Percentiles rank a stretch among this genome's conserved stretches.
These are phyloP conservation scores for Claviceps quebecensis DNA, from an alignment of 2,329 filamentous ascomycete genomes.

Conservation along the genomic window DNA sequence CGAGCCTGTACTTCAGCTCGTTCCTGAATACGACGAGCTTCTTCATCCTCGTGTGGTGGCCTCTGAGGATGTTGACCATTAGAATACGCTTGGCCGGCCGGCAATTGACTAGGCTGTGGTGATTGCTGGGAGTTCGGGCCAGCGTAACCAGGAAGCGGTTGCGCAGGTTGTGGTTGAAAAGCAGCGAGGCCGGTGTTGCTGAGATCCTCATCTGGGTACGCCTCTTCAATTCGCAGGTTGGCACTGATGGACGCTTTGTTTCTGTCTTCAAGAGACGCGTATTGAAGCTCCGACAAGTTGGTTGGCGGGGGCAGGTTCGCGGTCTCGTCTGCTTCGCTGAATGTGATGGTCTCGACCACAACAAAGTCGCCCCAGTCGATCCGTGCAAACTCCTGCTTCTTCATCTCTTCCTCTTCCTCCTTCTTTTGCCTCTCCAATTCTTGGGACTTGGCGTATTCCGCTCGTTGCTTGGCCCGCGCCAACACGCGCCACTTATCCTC, in stretches of 20 bases:
- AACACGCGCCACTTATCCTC: conserved; percentile 70
- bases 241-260: conserved; percentile 76
- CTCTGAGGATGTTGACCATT: conserved; percentile 17
- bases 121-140: conserved; percentile 25
- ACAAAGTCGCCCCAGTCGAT: conserved; percentile 98
- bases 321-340: conserved; percentile 77
- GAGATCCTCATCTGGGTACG: conserved; percentile 63
- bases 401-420: conserved; percentile 74
- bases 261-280: conserved; percentile 87
- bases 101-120: conserved; percentile 22
- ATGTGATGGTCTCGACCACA: conserved; percentile 87
- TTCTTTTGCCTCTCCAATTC: conserved; percentile 77
- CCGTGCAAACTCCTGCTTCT: conserved; percentile 61
- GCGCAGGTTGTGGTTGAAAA: conserved; percentile 19
- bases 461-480: conserved; percentile 67
- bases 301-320: conserved; percentile 79
- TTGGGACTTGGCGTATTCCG: conserved; percentile 75
- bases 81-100: conserved; percentile 21
- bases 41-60: conserved; percentile 44
- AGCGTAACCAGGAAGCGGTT: conserved; percentile 31
- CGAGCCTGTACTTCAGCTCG: conserved; percentile 44
- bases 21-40: conserved; percentile 49
- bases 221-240: conserved; percentile 81
- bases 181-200: conserved; percentile 33
- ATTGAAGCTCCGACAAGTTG: conserved; percentile 80